phyloP scores from a whole-genome alignment of 2,329 filamentous ascomycete genomes.

The Trichoderma koningii region DNA sequence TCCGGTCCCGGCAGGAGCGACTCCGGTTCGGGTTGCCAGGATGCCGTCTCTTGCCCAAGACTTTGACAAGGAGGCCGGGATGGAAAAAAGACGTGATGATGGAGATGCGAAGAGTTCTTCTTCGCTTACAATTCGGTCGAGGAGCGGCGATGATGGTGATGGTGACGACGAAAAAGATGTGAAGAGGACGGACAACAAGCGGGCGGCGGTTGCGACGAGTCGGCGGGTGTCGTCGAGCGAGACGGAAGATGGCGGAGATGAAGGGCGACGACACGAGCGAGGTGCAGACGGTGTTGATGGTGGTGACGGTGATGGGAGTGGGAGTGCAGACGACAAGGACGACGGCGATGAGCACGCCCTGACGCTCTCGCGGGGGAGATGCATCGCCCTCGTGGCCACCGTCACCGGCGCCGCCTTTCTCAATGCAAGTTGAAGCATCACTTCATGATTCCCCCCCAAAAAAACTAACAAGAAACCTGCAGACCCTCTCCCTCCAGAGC shows the following conservation, averaged over 20 bases:
- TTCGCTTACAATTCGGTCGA: background rate
- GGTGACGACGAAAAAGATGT: too few relatives aligned
- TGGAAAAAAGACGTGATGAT: background rate
- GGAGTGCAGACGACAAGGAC: background rate
- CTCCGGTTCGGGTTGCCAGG: background rate
- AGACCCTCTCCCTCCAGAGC: conserved; percentile 60
- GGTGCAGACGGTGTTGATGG: background rate
- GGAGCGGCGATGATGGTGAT: background rate
- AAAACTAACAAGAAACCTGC: background rate
- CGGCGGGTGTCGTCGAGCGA: background rate
- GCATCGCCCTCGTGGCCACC: conserved; percentile 57
- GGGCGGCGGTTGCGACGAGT: conserved; percentile 4
- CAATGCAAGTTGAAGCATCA: conserved; percentile 45
- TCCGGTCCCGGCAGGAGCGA: background rate
- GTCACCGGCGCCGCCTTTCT: conserved; percentile 58
- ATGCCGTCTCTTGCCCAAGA: conserved; percentile 2
- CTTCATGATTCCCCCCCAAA: too few relatives aligned
- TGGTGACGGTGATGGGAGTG: background rate
- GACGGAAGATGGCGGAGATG: background rate
- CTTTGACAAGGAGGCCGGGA: background rate
- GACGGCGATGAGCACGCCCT: conserved; percentile 35
- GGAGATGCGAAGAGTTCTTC: background rate
- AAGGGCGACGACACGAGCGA: background rate
- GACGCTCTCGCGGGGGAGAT: conserved; percentile 52
- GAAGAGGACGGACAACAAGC: background rate